phyloP scores from a whole-genome alignment of 768 basidiomycete genomes.

The Pseudohyphozyma bogoriensis region DNA sequence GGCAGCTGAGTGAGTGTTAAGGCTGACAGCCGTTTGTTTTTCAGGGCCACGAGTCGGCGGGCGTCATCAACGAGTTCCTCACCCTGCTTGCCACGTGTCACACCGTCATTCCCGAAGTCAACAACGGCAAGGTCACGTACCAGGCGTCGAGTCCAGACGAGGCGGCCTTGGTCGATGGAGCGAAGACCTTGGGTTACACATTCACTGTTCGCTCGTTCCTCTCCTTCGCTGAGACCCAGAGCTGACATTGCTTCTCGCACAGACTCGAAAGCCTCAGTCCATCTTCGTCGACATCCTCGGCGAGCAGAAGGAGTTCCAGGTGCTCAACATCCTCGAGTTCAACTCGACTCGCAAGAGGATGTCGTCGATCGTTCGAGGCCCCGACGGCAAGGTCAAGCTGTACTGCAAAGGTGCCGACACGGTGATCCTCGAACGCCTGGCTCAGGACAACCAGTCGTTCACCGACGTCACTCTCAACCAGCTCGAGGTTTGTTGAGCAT shows the following conservation, averaged over 20 bases:
- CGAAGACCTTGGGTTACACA: slow-evolving; percentile 79
- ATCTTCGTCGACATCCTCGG: slow-evolving; percentile 79
- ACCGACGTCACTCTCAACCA: slow-evolving; percentile 78
- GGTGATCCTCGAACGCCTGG: slow-evolving; percentile 84
- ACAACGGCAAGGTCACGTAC: slow-evolving; percentile 75
- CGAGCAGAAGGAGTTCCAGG: slow-evolving; percentile 64
- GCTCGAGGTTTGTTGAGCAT: slow-evolving; percentile 65
- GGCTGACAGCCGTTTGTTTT: no score
- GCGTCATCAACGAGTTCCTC: slow-evolving; percentile 60
- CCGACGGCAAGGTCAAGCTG: slow-evolving; percentile 83
- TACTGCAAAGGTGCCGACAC: slow-evolving; percentile 98
- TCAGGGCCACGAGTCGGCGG: slow-evolving; percentile 30
- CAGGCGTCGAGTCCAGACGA: slow-evolving; percentile 98
- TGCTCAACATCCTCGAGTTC: slow-evolving; percentile 97
- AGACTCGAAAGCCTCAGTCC: slow-evolving; percentile 94
- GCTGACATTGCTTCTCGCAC: slow-evolving; percentile 6
- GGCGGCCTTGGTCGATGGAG: slow-evolving; percentile 87
- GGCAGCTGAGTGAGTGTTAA: no score
- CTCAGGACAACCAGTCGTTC: slow-evolving; percentile 59
- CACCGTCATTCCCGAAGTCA: slow-evolving; percentile 90
- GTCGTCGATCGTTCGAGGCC: slow-evolving; percentile 82
- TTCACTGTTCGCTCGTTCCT: slow-evolving; percentile 65
- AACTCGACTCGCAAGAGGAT: slow-evolving; percentile 95
- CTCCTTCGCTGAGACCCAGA: neutral
- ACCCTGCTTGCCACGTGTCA: slow-evolving; percentile 88